phyloP scores from a whole-genome alignment of 768 basidiomycete species.

The Podaxis mareebaensis region DNA sequence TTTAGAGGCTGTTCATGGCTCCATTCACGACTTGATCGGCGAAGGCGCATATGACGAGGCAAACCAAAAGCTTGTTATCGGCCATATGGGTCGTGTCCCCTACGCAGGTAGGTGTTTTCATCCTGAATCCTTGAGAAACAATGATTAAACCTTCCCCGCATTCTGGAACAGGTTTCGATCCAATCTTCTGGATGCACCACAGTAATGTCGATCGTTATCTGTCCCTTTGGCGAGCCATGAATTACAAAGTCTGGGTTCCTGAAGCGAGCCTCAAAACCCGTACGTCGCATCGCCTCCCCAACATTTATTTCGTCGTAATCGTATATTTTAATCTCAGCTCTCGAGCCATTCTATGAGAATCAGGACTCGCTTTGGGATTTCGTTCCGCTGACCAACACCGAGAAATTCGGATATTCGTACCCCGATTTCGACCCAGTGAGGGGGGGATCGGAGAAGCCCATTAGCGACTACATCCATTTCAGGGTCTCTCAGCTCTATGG shows the following conservation, averaged over 20 bases:
- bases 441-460: slow-evolving; percentile 25
- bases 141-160: too few species aligned
- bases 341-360: slow-evolving; percentile 49
- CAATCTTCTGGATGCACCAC: slow-evolving; percentile 57
- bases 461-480: slow-evolving; percentile 32
- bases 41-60: too few species aligned
- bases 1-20: slow-evolving; percentile 51
- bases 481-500: slow-evolving; percentile 41
- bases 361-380: slow-evolving; percentile 43
- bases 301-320: not conserved
- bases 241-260: slow-evolving; percentile 40
- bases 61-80: slow-evolving; percentile 11
- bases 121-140: too few species aligned
- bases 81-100: slow-evolving; percentile 42
- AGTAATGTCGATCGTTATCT: slow-evolving; percentile 54
- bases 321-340: slow-evolving; percentile 25
- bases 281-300: slow-evolving; percentile 29
- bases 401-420: slow-evolving; percentile 46
- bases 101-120: slow-evolving; percentile 37
- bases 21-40: slow-evolving; percentile 42
- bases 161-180: slow-evolving; percentile 42
- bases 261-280: slow-evolving; percentile 28
- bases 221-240: slow-evolving; percentile 51
- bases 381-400: slow-evolving; percentile 26
- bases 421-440: slow-evolving; percentile 49